phyloP scores from a whole-genome alignment of 202 grass and related monocot species.

The Saccharum hybrid region DNA sequence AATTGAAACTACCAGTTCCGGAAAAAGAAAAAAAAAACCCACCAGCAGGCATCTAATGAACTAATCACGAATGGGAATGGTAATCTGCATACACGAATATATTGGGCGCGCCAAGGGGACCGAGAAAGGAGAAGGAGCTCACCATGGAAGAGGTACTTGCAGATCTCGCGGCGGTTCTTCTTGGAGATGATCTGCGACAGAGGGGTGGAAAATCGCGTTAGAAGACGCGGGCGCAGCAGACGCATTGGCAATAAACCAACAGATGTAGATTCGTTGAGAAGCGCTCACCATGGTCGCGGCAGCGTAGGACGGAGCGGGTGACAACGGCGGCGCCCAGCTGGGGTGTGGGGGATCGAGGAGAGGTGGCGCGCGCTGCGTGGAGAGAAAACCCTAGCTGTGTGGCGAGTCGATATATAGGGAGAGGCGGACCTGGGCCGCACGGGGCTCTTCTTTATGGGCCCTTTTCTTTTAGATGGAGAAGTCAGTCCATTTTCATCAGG shows the following conservation, averaged over 20 bases:
- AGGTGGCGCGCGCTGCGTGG: conserved; percentile 15
- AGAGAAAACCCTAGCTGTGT: conserved; percentile 42
- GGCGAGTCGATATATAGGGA: conserved; percentile 4
- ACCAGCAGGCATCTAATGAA: background rate
- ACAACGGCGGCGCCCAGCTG: conserved; percentile 19
- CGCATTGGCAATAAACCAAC: background rate
- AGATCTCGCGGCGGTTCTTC: conserved; percentile 89
- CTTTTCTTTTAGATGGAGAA: background rate
- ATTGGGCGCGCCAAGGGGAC: too few species aligned
- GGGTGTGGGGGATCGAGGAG: background rate
- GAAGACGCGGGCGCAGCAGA: background rate
- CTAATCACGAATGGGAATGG: background rate
- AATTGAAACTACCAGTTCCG: background rate
- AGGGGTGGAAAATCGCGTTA: background rate
- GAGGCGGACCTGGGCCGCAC: background rate
- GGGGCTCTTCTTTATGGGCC: background rate
- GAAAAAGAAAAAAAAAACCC: too few species aligned
- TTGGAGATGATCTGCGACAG: conserved; percentile 80
- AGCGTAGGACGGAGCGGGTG: background rate
- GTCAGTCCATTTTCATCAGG: background rate
- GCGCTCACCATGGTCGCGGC: conserved; percentile 45
- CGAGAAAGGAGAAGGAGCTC: background rate
- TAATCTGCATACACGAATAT: background rate
- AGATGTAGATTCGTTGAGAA: background rate
- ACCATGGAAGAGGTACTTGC: conserved; percentile 98